Percentiles rank a stretch among this genome's conserved stretches.
Conservation (phyloP, 2,329 filamentous ascomycete species). For the Mycocentrospora acerina region DNA sequence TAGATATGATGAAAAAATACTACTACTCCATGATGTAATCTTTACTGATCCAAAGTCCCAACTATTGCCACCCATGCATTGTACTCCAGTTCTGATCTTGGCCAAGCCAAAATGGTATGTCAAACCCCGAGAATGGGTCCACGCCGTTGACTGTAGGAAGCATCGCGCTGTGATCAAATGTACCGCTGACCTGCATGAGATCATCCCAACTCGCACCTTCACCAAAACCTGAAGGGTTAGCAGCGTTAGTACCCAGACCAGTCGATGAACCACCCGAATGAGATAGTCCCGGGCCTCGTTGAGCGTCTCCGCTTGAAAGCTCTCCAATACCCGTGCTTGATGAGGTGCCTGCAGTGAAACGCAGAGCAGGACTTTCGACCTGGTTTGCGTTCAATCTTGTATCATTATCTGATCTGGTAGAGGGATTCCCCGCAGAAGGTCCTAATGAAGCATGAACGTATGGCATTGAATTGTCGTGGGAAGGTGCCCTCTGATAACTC, state of each 20-base stretch:
- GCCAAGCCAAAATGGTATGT: constrained; percentile 41
- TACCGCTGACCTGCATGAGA: constrained; percentile 5
- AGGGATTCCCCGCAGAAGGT: no score
- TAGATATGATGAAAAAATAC: no score
- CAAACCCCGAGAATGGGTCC: constrained; percentile 37
- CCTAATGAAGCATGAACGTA: no score
- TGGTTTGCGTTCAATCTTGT: no score
- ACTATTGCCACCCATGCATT: no score
- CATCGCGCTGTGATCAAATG: neutral
- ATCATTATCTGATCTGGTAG: no score
- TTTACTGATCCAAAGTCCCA: no score
- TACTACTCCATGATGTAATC: no score
- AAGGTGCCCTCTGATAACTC: neutral
- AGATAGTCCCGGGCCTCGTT: neutral
- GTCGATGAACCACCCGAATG: no score
- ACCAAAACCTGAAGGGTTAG: neutral
- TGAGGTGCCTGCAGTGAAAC: neutral
- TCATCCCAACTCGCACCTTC: constrained; percentile 11
- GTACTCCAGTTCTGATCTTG: constrained; percentile 36
- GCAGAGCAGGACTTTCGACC: neutral
- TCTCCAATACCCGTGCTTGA: no score
- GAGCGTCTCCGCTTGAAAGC: neutral
- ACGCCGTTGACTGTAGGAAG: constrained; percentile 9
- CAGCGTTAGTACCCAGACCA: neutral
- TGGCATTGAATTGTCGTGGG: no score